These are phyloP conservation scores for Colletotrichum gloeosporioides DNA, from an alignment of 2,329 filamentous ascomycete species.

Conservation along the genomic window DNA sequence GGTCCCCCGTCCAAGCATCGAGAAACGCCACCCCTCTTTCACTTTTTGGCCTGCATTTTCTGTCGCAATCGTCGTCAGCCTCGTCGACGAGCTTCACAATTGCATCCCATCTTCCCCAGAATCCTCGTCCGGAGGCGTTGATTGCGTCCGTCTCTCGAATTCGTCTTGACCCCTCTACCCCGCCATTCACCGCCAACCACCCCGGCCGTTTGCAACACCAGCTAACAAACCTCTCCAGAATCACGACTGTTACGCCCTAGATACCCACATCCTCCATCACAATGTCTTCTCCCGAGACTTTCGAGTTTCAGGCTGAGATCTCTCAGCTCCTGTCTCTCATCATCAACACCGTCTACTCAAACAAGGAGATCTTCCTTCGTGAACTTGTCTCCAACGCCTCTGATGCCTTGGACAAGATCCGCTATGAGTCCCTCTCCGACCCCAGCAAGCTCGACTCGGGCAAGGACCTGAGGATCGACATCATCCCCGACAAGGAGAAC, in stretches of 20 bases:
- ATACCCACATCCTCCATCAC: constrained; percentile 40
- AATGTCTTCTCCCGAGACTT: constrained; percentile 84
- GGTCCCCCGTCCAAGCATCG: not conserved
- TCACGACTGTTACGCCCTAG: constrained; percentile 21
- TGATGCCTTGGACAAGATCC: constrained; percentile 99
- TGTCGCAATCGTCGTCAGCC: not conserved
- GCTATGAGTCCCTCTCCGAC: constrained; percentile 97
- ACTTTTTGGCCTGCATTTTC: not conserved
- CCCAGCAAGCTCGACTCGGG: constrained; percentile 94
- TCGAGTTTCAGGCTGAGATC: constrained; percentile 99
- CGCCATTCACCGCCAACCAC: constrained; percentile 15
- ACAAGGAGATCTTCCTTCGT: constrained; percentile 99
- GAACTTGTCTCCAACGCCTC: constrained; percentile 98
- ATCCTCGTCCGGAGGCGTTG: not conserved
- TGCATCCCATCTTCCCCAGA: constrained; percentile 4
- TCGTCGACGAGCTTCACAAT: not conserved
- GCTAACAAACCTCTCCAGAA: constrained; percentile 13
- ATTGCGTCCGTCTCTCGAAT: not conserved
- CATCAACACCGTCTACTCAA: constrained; percentile 99
- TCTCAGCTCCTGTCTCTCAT: constrained; percentile 99
- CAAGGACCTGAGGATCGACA: constrained; percentile 99
- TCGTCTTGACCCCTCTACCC: not conserved
- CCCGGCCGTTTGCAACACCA: not conserved
- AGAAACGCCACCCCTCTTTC: not conserved
- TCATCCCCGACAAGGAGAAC: constrained; percentile 95